phyloP scores from a whole-genome alignment of 1,139 yeast genomes.

The Saccharomyces uvarum region DNA sequence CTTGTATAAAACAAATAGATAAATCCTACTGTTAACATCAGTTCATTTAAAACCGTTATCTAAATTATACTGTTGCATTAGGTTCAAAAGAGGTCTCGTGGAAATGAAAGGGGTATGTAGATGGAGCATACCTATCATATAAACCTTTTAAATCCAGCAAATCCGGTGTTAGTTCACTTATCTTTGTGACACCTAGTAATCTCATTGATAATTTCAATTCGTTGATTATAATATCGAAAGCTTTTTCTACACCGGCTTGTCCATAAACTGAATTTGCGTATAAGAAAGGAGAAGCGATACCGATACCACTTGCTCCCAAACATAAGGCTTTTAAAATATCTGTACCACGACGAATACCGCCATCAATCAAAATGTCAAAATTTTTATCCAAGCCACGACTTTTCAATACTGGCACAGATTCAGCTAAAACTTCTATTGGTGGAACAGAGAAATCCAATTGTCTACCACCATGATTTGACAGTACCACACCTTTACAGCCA shows the following conservation, averaged over 20 bases:
- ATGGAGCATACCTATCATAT: too few species aligned
- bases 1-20: too few species aligned
- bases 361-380: constrained; percentile 43
- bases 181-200: constrained; percentile 58
- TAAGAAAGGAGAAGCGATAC: constrained; percentile 63
- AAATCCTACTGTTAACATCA: too few species aligned
- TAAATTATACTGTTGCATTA: too few species aligned
- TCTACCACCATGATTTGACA: constrained; percentile 72
- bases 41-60: too few species aligned
- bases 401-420: constrained; percentile 49
- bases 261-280: constrained; percentile 70
- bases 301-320: constrained; percentile 70
- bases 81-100: too few species aligned
- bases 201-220: constrained; percentile 88
- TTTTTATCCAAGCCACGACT: constrained; percentile 44
- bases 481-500: constrained; percentile 66
- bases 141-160: too few species aligned
- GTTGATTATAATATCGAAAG: constrained; percentile 69
- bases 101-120: too few species aligned
- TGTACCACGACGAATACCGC: constrained; percentile 57
- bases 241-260: constrained; percentile 68
- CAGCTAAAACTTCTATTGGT: constrained; percentile 61
- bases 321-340: constrained; percentile 63
- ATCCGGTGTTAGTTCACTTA: too few species aligned
- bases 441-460: constrained; percentile 63